Evolutionary conservation across 1,284 basidiomycete genomes (phyloP).

Genomic region (Amylostereum areolatum): DNA sequence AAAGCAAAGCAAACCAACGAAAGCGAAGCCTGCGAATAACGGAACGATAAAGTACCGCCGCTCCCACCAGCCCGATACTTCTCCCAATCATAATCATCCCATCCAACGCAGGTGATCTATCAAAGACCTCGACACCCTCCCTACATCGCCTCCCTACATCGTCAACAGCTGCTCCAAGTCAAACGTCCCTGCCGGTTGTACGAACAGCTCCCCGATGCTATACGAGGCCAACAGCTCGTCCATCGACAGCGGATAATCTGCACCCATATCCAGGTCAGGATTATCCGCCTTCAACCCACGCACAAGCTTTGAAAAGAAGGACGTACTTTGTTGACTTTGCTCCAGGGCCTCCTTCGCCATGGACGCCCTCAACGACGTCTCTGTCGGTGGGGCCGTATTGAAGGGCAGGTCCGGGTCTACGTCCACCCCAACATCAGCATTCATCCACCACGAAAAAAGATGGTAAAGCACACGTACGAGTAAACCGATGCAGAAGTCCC

Average conservation of each 20-base stretch:
- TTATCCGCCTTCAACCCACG: not conserved
- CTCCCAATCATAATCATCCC: too few relatives aligned
- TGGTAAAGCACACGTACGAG: constrained; percentile 12
- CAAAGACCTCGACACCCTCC: not conserved
- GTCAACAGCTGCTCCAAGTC: constrained; percentile 21
- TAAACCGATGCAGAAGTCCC: constrained; percentile 29
- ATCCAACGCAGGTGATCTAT: not conserved
- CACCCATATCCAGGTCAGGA: constrained; percentile 2
- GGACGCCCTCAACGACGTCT: constrained; percentile 28
- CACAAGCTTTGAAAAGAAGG: not conserved
- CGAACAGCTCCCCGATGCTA: constrained; percentile 29
- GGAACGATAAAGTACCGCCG: not conserved
- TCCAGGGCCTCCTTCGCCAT: constrained; percentile 21
- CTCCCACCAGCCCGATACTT: too few relatives aligned
- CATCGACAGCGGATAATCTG: constrained; percentile 18
- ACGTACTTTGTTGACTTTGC: constrained; percentile 17
- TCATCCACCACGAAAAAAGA: not conserved
- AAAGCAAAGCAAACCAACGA: not conserved
- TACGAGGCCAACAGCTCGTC: constrained; percentile 29
- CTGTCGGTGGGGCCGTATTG: constrained; percentile 29
- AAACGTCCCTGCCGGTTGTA: constrained; percentile 26
- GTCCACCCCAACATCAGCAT: too few relatives aligned
- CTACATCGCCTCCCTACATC: not conserved
- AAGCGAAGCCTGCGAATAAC: not conserved
- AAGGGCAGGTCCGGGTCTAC: constrained; percentile 26